Percentiles rank a stretch among this genome's conserved stretches.
phyloP scores from a whole-genome alignment of 108 stramenopile genomes.

The Cyclotella cryptica region DNA sequence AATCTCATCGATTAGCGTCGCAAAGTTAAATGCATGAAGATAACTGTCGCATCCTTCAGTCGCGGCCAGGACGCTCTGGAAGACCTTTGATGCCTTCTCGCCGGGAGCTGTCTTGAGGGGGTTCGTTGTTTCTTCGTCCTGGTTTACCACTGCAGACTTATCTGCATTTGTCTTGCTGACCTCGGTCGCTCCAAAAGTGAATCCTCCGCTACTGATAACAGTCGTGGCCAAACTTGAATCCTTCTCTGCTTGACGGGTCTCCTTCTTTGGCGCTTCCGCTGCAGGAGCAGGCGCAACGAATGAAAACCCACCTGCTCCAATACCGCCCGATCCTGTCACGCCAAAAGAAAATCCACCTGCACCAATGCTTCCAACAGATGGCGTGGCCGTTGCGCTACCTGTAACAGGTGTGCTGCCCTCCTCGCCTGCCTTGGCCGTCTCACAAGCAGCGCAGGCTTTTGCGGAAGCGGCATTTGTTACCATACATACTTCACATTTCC shows the following conservation, averaged over 20 bases:
- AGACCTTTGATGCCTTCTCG: constrained; percentile 46
- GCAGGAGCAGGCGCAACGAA: background rate
- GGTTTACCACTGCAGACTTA: too few relatives aligned
- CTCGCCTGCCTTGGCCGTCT: constrained; percentile 74
- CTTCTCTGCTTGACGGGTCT: background rate
- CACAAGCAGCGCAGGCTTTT: constrained; percentile 79
- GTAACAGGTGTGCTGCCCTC: constrained; percentile 45
- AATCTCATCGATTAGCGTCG: constrained; percentile 73
- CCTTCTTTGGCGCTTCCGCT: background rate
- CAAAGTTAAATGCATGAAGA: constrained; percentile 61
- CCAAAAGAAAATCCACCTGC: constrained; percentile 4
- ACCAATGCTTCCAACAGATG: constrained; percentile 58
- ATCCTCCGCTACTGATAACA: background rate
- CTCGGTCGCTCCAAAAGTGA: background rate
- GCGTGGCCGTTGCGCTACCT: constrained; percentile 60
- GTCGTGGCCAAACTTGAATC: background rate
- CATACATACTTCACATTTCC: constrained; percentile 89
- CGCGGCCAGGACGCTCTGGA: constrained; percentile 56
- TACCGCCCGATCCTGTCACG: background rate
- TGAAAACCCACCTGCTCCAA: constrained; percentile 17
- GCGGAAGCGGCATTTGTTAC: constrained; percentile 65
- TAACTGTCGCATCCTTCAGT: constrained; percentile 29
- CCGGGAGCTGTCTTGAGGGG: constrained; percentile 23
- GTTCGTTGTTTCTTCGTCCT: background rate
- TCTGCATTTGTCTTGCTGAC: background rate